Conservation (phyloP, 2,329 filamentous ascomycete genomes). For the Byssochlamys sp. region DNA sequence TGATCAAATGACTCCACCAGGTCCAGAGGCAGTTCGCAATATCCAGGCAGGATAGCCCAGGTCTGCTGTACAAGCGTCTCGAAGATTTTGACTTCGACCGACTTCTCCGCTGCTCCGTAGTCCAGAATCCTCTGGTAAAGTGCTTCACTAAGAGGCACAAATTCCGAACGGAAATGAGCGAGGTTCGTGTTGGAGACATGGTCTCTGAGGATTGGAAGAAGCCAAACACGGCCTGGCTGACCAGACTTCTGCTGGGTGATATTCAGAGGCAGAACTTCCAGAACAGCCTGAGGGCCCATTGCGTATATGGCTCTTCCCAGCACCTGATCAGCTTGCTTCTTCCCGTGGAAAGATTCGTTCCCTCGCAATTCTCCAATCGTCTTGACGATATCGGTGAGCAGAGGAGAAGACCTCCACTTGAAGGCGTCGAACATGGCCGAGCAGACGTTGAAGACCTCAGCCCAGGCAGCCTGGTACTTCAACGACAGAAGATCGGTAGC, state of each 20-base stretch:
- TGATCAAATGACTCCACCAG: conserved; percentile 70
- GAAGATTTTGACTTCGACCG: conserved; percentile 93
- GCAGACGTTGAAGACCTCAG: conserved; percentile 84
- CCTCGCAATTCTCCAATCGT: conserved; percentile 77
- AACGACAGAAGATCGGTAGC: conserved; percentile 70
- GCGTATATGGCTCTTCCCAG: conserved; percentile 78
- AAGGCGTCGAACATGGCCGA: conserved; percentile 72
- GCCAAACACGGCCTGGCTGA: conserved; percentile 81
- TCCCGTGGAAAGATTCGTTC: conserved; percentile 80
- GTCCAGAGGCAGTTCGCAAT: conserved; percentile 86
- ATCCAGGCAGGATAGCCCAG: conserved; percentile 87
- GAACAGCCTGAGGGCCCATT: conserved; percentile 78
- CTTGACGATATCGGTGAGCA: conserved; percentile 64
- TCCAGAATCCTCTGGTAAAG: conserved; percentile 85
- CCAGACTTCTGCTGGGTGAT: conserved; percentile 65
- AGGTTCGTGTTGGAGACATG: conserved; percentile 81
- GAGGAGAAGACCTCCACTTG: conserved; percentile 73
- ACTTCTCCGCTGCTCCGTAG: conserved; percentile 73
- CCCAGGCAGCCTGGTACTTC: conserved; percentile 88
- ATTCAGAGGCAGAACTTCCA: conserved; percentile 77
- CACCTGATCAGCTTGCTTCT: conserved; percentile 88
- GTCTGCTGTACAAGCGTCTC: conserved; percentile 92
- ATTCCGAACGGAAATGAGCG: conserved; percentile 71
- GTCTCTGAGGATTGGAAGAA: conserved; percentile 83
- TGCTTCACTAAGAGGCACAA: conserved; percentile 78